Evolutionary conservation across 306 rosid species (phyloP), one percentile per base, ranked within the genome.

Genomic region (Casuarina cunninghamiana): DNA sequence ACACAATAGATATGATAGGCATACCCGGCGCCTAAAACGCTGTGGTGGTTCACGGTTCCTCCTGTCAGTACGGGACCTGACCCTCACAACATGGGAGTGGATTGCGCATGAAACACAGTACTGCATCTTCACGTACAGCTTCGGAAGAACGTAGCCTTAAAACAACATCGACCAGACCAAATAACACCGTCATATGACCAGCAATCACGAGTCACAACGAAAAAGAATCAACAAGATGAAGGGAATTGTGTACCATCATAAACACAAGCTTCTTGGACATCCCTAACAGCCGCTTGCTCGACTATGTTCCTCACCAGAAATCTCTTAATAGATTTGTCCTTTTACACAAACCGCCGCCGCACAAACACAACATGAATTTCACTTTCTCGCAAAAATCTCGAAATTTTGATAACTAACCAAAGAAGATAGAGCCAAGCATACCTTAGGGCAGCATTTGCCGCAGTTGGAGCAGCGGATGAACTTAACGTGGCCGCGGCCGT

Each of bases 381-480:
- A 55, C 19, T 54, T 17, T 54, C 32, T 54, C 10, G 17, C 1
- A 0, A 61, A 66, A 16, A 12, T 42, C 50, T 6, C 17, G 42
- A 66, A 16, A 16, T 17, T 66, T 41, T 5, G 32, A 26, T 42
- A 5, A 42, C 32, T 4, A 57, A n/a, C 32, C 8, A 54, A 54
- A 55, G 3, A 6, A 19, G 9, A 0, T 2, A 21, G 10, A 57
- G 12, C 6, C 17, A 17, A 16, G 7, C 48, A 42, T 58, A 89
- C 98, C 97, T 92, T 92, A 1, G 98, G 97, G 75, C 98, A 94
- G 87, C 97, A 95, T 82, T 95, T 95, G 48, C 97, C 98, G 62
- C 98, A 92, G 82, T 95, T 92, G 68, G 97, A 92, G 84, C 97
- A 92, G 49, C 95, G 88, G 35, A 92, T 88, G 86, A 95, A 95